Percentiles rank a stretch among this genome's conserved stretches.
Evolutionary conservation across 2,329 filamentous ascomycete species (phyloP).

Genomic region (Aspergillus fumigatiaffinis): DNA sequence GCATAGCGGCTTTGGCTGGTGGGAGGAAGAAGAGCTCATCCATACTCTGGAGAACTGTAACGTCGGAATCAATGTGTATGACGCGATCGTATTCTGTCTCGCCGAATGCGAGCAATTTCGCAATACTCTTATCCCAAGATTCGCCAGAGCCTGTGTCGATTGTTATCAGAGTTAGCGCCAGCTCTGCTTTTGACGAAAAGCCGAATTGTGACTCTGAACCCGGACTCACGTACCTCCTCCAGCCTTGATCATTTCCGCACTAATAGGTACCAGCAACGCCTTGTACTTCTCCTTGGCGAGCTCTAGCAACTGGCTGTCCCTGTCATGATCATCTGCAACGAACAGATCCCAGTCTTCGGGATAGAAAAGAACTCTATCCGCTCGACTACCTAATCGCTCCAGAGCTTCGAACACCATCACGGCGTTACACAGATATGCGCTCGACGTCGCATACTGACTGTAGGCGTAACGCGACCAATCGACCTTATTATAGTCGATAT

Average conservation of each 20-base stretch:
- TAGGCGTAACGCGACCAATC: conserved; percentile 44
- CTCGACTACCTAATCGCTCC: conserved; percentile 36
- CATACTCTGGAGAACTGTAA: conserved; percentile 59
- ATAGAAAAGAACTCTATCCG: conserved; percentile 40
- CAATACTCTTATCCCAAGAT: conserved; percentile 62
- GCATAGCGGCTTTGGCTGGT: conserved; percentile 59
- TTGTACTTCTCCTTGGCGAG: conserved; percentile 49
- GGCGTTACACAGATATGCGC: conserved; percentile 41
- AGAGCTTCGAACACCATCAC: conserved; percentile 42
- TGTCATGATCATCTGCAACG: conserved; percentile 26
- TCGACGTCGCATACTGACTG: conserved; percentile 40
- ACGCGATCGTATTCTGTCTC: conserved; percentile 60
- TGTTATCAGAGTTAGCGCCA: background rate
- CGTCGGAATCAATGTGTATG: conserved; percentile 60
- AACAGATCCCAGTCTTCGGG: conserved; percentile 38
- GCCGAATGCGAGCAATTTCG: conserved; percentile 67
- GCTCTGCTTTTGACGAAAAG: background rate
- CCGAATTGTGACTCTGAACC: background rate
- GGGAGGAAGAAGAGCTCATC: conserved; percentile 70
- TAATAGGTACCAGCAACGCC: conserved; percentile 48
- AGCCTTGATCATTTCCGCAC: conserved; percentile 33
- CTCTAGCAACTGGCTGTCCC: conserved; percentile 44
- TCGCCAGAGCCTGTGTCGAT: conserved; percentile 27
- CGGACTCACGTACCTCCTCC: conserved; percentile 19
- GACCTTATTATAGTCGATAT: conserved; percentile 30